Base-by-base conservation (phyloP, 129 eudicot species). In the Rutidosis leptorrhynchoides region DNA sequence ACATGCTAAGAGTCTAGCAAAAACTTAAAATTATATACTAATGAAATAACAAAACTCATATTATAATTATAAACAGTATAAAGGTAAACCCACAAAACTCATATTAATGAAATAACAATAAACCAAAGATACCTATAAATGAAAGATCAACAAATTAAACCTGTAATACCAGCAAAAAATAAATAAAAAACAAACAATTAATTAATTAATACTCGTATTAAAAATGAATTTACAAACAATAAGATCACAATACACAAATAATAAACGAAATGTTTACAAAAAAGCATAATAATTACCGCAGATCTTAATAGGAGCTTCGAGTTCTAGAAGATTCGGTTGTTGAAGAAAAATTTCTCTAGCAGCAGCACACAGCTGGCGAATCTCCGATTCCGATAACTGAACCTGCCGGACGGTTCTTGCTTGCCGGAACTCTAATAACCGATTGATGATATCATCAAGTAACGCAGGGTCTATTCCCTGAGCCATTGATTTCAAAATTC, bases 301-400 rank as follows among this genome's bases (percentile, higher is more conserved):
- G 78, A 83, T 87, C 87, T 87, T 87, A 56, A 87, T 83, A 32
- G 95, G 95, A 49, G 90, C 95, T 79, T 83, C 90, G 30, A 87
- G 89, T 81, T 87, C 95, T 58, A 87, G 75, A 17, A 87, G 84
- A 81, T 81, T 83, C 28, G 95, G 95, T 52, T 87, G 95, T 52
- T 76, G 80, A n/a, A 87, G 89, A 61, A 87, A 87, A 35, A 87
- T 79, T 26, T 83, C 90, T 59, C 89, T 60, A 0, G 90, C 64
- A 25, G 81, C 81, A 0, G 70, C 56, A 42, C 95, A 86, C 11
- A 86, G 84, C 28, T 71, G 85, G 7, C 86, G 84, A 64, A 86
- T 86, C 83, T 86, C 95, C 4, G 82, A 74, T 69, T 86, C 95
- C 26, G 86, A 83, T 19, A 86, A 88, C 82, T 80, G 95, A 23